Evolutionary conservation across 2,329 filamentous ascomycete species (phyloP), one percentile per base, ranked within the genome.

Genomic region (Teratosphaeriaceae sp.): DNA sequence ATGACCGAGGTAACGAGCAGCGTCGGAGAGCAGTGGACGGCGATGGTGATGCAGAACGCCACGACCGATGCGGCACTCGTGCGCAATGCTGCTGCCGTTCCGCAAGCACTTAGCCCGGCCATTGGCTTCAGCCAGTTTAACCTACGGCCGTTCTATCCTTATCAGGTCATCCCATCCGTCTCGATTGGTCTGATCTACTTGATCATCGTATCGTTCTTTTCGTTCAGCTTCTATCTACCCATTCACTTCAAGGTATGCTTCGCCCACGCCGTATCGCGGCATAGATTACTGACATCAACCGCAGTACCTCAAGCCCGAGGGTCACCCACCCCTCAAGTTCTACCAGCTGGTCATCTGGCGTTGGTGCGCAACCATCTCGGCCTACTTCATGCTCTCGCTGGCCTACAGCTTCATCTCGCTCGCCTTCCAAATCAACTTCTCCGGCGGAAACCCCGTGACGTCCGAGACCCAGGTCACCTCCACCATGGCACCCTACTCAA

Each of bases 171-270:
- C 2, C 80, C 79, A 0, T 71, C 78, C 1, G 73, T 82, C 2
- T 75, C 70, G 1, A 79, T 83, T 41, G 79, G 79, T 0, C 62
- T 83, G 21, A 82, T 84, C 51, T 83, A 83, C 55, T 64, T 82
- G 1, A 82, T 84, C 53, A 82, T 84, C 53, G 69, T 83, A 30
- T 76, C 78, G 0, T 83, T 83, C 65, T 82, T 83, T 65, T 78
- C 72, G 21, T 82, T 79, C 59, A 69, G 73, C 0, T 83, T 83
- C 63, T 78, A 82, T 53, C 65, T 83, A 34, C 79, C 79, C 0
- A 75, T 81, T 12, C 78, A 84, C 57, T 71, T 70, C 51, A 72
- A 54, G 49, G 51, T 53, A 44, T 12, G 39, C 23, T 18, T 9
- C 45, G 22, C 21, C 2, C 13, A 13, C 35, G 18, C 12, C 12